Evolutionary conservation across 495 filamentous ascomycete genomes (phyloP).

Genomic region (Terfezia claveryi): DNA sequence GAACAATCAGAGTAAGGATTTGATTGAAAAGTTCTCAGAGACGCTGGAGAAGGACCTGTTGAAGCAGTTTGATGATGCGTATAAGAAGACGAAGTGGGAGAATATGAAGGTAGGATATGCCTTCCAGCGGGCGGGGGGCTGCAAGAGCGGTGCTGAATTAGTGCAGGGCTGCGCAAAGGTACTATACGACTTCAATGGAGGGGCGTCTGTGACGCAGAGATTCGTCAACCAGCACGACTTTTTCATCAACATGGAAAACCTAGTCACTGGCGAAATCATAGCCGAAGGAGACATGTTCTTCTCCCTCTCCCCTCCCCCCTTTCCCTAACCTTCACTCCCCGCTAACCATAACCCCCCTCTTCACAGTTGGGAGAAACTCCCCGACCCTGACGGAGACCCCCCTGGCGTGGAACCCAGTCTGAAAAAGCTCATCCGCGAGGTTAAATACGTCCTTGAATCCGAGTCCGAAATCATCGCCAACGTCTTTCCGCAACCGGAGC

Average conservation of each 20-base stretch:
- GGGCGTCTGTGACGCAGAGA: slow-evolving; percentile 73
- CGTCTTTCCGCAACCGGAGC: slow-evolving; percentile 89
- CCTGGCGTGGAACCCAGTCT: slow-evolving; percentile 80
- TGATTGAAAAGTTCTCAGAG: slow-evolving; percentile 93
- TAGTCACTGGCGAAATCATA: slow-evolving; percentile 70
- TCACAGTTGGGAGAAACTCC: slow-evolving; percentile 50
- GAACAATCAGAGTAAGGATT: slow-evolving; percentile 47
- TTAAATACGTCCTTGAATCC: slow-evolving; percentile 86
- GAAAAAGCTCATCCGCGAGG: slow-evolving; percentile 78
- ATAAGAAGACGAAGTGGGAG: slow-evolving; percentile 77
- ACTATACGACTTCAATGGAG: slow-evolving; percentile 86
- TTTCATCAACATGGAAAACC: slow-evolving; percentile 80
- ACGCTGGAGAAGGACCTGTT: slow-evolving; percentile 85
- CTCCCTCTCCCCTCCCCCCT: background rate
- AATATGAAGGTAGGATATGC: slow-evolving; percentile 51
- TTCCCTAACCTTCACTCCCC: background rate
- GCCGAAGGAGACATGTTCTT: slow-evolving; percentile 47
- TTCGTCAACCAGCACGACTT: slow-evolving; percentile 99
- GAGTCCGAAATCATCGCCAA: slow-evolving; percentile 88
- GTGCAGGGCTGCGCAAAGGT: slow-evolving; percentile 51
- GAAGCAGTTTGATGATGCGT: slow-evolving; percentile 91
- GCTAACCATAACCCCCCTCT: background rate
- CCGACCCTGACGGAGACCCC: slow-evolving; percentile 80
- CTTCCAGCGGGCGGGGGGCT: background rate
- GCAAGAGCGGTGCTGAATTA: background rate